Percentiles rank a stretch among this genome's conserved stretches.
These are phyloP conservation scores for Phoenix dactylifera DNA, from an alignment of 176 grass and related monocot species.

Conservation along the genomic window DNA sequence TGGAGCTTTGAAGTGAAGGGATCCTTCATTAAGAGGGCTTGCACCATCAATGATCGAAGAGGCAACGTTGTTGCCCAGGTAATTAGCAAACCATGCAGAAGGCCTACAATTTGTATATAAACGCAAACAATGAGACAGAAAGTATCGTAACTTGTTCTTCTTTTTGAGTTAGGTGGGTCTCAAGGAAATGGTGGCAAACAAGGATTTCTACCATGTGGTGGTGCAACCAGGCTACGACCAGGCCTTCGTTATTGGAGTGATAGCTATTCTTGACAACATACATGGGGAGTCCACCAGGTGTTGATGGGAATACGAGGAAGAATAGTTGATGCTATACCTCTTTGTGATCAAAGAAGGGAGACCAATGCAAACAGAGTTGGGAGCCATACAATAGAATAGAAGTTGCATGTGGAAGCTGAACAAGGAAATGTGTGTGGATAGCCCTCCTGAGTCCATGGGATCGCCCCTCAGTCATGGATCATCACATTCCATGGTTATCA, in stretches of 20 bases:
- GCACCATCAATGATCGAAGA: constrained; percentile 51
- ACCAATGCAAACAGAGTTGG: too few species aligned
- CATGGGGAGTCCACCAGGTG: constrained; percentile 83
- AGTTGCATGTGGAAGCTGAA: too few species aligned
- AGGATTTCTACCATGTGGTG: constrained; percentile 75
- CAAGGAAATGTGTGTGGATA: too few species aligned
- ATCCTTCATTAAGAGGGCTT: constrained; percentile 59
- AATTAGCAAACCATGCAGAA: neutral
- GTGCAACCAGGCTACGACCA: constrained; percentile 87
- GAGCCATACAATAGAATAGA: too few species aligned
- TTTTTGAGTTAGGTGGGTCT: constrained; percentile 38
- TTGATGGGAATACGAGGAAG: constrained; percentile 18
- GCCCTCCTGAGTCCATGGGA: too few species aligned
- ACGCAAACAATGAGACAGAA: too few species aligned
- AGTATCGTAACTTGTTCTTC: too few species aligned
- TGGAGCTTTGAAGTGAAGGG: constrained; percentile 78
- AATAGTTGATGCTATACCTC: too few species aligned
- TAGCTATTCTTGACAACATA: constrained; percentile 86
- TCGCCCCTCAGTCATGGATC: too few species aligned
- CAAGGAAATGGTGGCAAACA: constrained; percentile 55
- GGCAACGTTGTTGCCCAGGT: constrained; percentile 72
- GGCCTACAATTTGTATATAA: neutral
- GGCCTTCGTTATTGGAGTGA: constrained; percentile 62
- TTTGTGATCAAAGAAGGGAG: too few species aligned
- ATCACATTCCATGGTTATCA: too few species aligned